These are phyloP conservation scores for Macadamia integrifolia DNA, from an alignment of 164 flowering plant species.

Conservation along the genomic window DNA sequence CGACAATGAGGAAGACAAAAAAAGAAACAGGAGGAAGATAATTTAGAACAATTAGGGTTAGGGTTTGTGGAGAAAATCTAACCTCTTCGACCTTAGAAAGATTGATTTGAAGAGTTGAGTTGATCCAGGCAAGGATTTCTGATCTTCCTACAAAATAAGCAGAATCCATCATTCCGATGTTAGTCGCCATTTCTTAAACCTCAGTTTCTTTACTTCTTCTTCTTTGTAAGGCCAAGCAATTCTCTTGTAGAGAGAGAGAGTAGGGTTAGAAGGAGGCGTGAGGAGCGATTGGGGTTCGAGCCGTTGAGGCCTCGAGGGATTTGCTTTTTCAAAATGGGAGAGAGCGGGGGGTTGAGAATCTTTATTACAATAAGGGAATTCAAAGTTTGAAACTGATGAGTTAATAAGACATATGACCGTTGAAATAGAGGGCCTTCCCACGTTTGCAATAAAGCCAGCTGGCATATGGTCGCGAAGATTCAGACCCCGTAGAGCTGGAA, in stretches of 20 bases:
- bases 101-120: constrained; percentile 87
- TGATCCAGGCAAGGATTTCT: constrained; percentile 95
- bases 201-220: neutral
- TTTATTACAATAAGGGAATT: no score
- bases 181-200: constrained; percentile 54
- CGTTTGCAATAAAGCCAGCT: no score
- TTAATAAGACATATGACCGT: no score
- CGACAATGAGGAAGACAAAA: neutral
- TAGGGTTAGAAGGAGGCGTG: neutral
- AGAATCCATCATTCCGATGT: constrained; percentile 89
- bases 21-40: no score
- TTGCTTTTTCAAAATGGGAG: no score
- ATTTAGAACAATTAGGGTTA: neutral
- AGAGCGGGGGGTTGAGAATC: no score
- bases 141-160: constrained; percentile 97
- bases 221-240: neutral
- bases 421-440: no score
- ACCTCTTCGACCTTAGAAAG: constrained; percentile 99
- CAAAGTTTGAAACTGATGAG: no score
- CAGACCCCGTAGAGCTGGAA: no score
- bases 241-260: neutral
- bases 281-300: no score
- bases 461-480: no score
- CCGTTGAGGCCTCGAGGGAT: no score
- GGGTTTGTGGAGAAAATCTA: neutral